Evolutionary conservation across 257 asterid genomes (phyloP).

Genomic region (Penstemon newberryi): DNA sequence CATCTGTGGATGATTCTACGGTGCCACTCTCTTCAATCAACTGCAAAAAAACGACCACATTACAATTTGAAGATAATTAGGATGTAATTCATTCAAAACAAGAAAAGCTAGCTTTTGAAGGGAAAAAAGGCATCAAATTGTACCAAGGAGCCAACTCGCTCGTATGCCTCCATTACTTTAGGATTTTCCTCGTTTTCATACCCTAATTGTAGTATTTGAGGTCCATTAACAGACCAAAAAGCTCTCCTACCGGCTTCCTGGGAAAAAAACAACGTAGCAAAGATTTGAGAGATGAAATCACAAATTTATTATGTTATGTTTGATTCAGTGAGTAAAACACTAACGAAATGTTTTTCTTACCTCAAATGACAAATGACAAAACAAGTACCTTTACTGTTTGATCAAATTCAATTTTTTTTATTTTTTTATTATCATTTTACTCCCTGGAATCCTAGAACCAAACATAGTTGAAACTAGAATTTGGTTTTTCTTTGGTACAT

Average conservation of each 20-base stretch:
- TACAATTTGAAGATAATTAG: slow-evolving; percentile 7
- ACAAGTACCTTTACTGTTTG: not conserved
- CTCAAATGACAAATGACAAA: not conserved
- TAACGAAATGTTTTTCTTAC: no score
- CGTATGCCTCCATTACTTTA: slow-evolving; percentile 86
- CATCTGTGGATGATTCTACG: slow-evolving; percentile 36
- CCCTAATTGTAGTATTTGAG: slow-evolving; percentile 85
- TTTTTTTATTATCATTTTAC: no score
- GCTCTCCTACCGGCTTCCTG: slow-evolving; percentile 96
- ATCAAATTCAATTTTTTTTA: no score
- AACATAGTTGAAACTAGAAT: not conserved
- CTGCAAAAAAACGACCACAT: slow-evolving; percentile 34
- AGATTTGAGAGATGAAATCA: not conserved
- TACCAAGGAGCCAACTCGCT: slow-evolving; percentile 95
- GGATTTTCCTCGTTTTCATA: slow-evolving; percentile 80
- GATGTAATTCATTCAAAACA: not conserved
- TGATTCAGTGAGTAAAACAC: no score
- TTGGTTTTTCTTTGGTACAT: not conserved
- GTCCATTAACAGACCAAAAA: slow-evolving; percentile 94
- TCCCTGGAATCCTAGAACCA: not conserved
- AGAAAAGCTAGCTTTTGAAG: not conserved
- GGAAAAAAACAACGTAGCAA: not conserved
- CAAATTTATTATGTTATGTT: not conserved
- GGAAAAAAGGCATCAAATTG: not conserved
- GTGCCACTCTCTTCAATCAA: slow-evolving; percentile 63